Evolutionary conservation across 2,329 filamentous ascomycete genomes (phyloP), one percentile per base, ranked within the genome.

Genomic region (Ascochyta viciae-villosae): DNA sequence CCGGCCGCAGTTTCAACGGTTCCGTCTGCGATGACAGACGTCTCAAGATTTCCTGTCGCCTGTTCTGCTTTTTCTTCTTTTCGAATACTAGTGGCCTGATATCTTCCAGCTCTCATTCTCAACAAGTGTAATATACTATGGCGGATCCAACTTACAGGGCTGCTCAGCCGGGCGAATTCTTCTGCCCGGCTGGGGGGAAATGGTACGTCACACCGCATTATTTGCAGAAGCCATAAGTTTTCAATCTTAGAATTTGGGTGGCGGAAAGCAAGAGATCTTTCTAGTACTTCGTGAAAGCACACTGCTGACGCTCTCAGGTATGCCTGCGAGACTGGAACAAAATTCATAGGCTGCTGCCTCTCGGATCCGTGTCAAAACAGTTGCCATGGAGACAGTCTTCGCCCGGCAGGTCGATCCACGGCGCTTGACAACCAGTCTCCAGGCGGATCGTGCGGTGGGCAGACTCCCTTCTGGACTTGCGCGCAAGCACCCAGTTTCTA

Each of bases 321-420:
- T 19, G 49, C 49, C 13, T 62, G 60, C 26, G 57, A 60, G 23
- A 50, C 60, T 0, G 54, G 67, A 27, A 61, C 68, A 7, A 65
- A 59, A 8, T 78, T 77, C 45, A 59, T 77, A 1, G 75, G 75
- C 0, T 77, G 75, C 58, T 77, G 76, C 54, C 60, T 52, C n/a
- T 51, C 56, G 6, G 63, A 76, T 35, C 69, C 74, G 5, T 77
- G 75, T 51, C 51, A 57, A 5, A 67, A 69, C n/a, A 69, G 68
- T 10, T 77, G 75, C 35, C 65, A 72, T 3, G 55, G 63, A 19
- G 63, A 60, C 23, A 61, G 63, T 37, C 55, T 77, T 15, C 60
- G 65, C 10, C 34, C 66, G n/a, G 66, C 70, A 7, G 71, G 65
- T 42, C 75, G 75, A 40, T 66, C 71, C 13, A 50, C 63, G 3